A percentile compares a stretch with the other conserved stretches of the same genome.
Conservation (phyloP, 2,329 filamentous ascomycete species). For the Xenosphaeropsis pyriputrescens region DNA sequence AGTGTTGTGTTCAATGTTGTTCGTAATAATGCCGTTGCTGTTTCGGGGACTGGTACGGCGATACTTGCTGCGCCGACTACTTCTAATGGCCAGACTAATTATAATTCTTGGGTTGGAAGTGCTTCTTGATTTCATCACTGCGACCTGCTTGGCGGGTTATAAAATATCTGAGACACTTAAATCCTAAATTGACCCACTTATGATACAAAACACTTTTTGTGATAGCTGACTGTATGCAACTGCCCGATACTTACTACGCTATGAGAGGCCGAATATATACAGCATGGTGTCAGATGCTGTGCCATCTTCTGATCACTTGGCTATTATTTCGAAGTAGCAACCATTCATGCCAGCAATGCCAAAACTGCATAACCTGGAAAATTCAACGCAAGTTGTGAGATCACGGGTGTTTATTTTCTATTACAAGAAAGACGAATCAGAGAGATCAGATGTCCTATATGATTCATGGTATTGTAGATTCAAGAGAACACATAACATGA, state of each 20-base stretch:
- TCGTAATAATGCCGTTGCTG: not conserved
- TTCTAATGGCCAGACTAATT: not conserved
- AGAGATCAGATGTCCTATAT: constrained; percentile 37
- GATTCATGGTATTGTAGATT: constrained; percentile 42
- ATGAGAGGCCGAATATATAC: too few relatives aligned
- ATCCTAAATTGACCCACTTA: too few relatives aligned
- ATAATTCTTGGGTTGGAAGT: too few relatives aligned
- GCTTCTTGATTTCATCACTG: too few relatives aligned
- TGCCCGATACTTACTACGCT: too few relatives aligned
- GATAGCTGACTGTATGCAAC: too few relatives aligned
- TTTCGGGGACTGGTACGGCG: not conserved
- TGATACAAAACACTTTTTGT: too few relatives aligned
- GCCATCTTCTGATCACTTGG: constrained; percentile 33
- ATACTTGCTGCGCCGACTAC: not conserved
- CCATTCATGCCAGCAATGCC: constrained; percentile 27
- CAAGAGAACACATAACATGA: too few relatives aligned
- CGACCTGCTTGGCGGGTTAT: too few relatives aligned
- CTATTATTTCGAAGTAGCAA: constrained; percentile 30
- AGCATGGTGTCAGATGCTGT: too few relatives aligned
- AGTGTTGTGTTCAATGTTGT: not conserved
- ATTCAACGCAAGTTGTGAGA: constrained; percentile 27
- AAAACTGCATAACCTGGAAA: constrained; percentile 32
- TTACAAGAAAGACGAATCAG: constrained; percentile 25
- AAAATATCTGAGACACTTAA: too few relatives aligned
- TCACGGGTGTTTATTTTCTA: constrained; percentile 36